These are phyloP conservation scores for Cercospora nicotianae DNA, from an alignment of 2,329 filamentous ascomycete genomes.

Conservation along the genomic window DNA sequence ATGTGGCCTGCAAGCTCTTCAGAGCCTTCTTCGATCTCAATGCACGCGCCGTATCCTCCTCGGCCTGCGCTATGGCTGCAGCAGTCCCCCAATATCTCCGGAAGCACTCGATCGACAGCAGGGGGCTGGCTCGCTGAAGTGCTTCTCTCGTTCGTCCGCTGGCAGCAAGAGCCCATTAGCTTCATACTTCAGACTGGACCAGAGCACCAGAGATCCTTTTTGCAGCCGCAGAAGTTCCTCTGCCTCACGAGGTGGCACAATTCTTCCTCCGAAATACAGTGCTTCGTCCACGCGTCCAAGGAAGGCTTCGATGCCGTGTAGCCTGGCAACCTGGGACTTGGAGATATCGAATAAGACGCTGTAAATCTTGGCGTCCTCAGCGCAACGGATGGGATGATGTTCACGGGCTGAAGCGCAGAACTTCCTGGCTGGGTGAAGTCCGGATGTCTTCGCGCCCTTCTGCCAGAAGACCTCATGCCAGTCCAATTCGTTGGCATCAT, in stretches of 20 bases:
- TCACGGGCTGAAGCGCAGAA: background rate
- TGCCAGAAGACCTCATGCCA: background rate
- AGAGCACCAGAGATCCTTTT: background rate
- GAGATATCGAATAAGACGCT: background rate
- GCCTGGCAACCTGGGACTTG: background rate
- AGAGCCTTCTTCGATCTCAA: background rate
- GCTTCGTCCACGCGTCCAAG: background rate
- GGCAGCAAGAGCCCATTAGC: background rate
- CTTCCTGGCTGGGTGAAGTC: background rate
- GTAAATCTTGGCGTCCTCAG: background rate
- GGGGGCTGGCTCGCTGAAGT: background rate
- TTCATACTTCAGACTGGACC: background rate
- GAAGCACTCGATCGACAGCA: background rate
- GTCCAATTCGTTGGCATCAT: background rate
- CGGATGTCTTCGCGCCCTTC: background rate
- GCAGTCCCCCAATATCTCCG: background rate
- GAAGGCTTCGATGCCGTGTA: background rate
- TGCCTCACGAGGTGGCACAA: background rate
- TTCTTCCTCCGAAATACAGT: background rate
- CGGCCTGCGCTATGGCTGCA: background rate
- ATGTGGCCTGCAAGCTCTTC: background rate
- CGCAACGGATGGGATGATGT: background rate
- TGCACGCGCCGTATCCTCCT: background rate
- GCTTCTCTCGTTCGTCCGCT: background rate
- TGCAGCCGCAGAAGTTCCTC: background rate